Percentiles rank a stretch among this genome's conserved stretches.
Conservation (phyloP, 2,329 filamentous ascomycete genomes). For the Microcyclosporella mali region DNA sequence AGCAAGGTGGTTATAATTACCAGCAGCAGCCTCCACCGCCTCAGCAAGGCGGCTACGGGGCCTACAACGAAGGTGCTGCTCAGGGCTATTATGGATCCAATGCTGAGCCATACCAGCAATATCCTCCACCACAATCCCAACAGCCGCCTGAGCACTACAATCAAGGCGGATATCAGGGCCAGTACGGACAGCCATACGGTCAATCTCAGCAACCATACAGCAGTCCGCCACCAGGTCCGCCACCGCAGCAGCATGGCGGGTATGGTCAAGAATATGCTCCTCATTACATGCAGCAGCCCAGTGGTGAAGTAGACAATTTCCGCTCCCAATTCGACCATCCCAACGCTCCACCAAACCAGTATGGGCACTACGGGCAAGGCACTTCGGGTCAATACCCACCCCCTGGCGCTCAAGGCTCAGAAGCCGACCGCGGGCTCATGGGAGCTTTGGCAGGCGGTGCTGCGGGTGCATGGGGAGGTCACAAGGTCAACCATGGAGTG, state of each 20-base stretch:
- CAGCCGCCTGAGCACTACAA: constrained; percentile 10
- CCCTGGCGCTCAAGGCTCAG: constrained; percentile 19
- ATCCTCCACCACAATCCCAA: constrained; percentile 13
- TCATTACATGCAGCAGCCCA: constrained; percentile 20
- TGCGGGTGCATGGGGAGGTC: constrained; percentile 52
- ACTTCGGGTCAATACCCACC: constrained; percentile 1
- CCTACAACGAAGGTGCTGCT: constrained; percentile 16
- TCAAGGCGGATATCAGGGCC: constrained; percentile 2
- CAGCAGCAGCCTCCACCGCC: constrained; percentile 4
- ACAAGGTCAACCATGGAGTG: constrained; percentile 52
- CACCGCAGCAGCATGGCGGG: constrained; percentile 9
- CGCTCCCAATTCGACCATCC: constrained; percentile 17
- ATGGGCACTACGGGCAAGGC: constrained; percentile 9
- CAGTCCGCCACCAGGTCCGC: constrained; percentile 5
- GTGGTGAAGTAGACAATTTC: constrained; percentile 17
- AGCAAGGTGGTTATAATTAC: constrained; percentile 6
- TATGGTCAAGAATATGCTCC: constrained; percentile 6
- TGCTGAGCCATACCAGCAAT: constrained; percentile 25
- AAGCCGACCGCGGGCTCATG: constrained; percentile 51
- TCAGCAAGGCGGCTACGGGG: constrained; percentile 5
- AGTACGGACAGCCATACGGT: constrained; percentile 14
- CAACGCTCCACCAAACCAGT: constrained; percentile 7
- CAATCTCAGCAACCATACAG: neutral
- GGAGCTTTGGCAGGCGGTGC: constrained; percentile 52
- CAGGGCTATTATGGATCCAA: constrained; percentile 27